Percentiles rank a stretch among this genome's conserved stretches.
Conservation (phyloP, 139 green algal genomes). For the Nannochloris sp. region DNA sequence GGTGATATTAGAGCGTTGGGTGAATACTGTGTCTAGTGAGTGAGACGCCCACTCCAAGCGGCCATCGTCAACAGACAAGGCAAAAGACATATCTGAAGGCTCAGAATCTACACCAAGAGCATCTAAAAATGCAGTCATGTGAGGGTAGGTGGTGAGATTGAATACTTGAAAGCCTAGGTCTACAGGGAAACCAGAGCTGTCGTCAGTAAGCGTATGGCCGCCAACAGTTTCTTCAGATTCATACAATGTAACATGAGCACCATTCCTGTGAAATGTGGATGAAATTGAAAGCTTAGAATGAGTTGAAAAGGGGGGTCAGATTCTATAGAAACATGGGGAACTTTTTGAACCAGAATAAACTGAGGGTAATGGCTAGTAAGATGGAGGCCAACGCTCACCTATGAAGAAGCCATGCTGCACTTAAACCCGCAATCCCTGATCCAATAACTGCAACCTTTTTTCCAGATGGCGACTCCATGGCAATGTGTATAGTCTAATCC, state of each 20-base stretch:
- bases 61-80: conserved; percentile 70
- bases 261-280: conserved; percentile 44
- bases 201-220: conserved; percentile 86
- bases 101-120: conserved; percentile 79
- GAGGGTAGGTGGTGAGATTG: conserved; percentile 93
- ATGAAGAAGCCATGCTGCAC: conserved; percentile 74
- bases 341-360: not conserved
- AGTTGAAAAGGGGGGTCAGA: not conserved
- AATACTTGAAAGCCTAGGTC: conserved; percentile 95
- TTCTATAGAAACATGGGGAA: not conserved
- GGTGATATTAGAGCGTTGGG: conserved; percentile 64
- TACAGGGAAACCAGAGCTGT: conserved; percentile 47
- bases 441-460: conserved; percentile 74
- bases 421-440: conserved; percentile 72
- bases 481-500: too few relatives aligned
- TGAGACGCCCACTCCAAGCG: conserved; percentile 84
- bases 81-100: conserved; percentile 91
- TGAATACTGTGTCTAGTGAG: conserved; percentile 76
- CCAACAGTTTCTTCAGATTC: conserved; percentile 72
- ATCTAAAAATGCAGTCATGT: conserved; percentile 88
- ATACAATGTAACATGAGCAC: conserved; percentile 72
- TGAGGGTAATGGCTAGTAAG: too few relatives aligned
- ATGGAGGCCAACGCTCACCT: conserved; percentile 29
- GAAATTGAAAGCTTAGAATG: not conserved
- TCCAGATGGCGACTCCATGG: not conserved